Conservation (phyloP, 805 yeast genomes). For the Schwanniomyces sp. region DNA sequence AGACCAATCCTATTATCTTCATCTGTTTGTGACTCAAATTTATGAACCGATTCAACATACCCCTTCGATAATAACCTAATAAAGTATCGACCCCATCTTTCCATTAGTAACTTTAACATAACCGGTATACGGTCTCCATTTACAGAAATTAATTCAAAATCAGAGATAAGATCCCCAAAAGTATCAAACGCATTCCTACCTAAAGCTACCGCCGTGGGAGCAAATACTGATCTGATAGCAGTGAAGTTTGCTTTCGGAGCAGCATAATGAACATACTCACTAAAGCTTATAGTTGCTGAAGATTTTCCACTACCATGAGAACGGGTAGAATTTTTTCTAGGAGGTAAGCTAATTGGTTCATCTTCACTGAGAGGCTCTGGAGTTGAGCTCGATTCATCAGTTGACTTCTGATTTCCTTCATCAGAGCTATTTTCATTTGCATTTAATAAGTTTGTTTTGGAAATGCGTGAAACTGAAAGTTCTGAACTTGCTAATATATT, state of each 20-base stretch:
- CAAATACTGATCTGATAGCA: constrained; percentile 67
- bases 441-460: not conserved
- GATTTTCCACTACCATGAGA: constrained; percentile 20
- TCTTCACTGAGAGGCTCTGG: constrained; percentile 8
- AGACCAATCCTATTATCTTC: constrained; percentile 3
- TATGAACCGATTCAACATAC: constrained; percentile 57
- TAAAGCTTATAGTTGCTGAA: constrained; percentile 46
- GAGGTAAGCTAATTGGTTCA: constrained; percentile 4
- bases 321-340: constrained; percentile 17
- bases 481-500: constrained; percentile 48
- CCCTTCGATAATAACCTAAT: constrained; percentile 61
- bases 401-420: not conserved
- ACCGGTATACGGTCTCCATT: constrained; percentile 70
- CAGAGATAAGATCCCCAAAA: constrained; percentile 61
- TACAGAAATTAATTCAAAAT: constrained; percentile 68
- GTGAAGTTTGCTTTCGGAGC: constrained; percentile 71
- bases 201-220: constrained; percentile 73
- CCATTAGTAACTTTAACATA: constrained; percentile 59
- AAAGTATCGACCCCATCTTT: constrained; percentile 77
- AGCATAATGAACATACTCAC: constrained; percentile 70
- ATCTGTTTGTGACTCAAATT: constrained; percentile 27
- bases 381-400: constrained; percentile 7
- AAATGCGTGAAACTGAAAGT: constrained; percentile 25
- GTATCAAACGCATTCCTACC: constrained; percentile 75
- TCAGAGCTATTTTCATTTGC: constrained; percentile 1